These are phyloP conservation scores for Pinguiococcus pyrenoidosus DNA, from an alignment of 108 stramenopile genomes.

Conservation along the genomic window DNA sequence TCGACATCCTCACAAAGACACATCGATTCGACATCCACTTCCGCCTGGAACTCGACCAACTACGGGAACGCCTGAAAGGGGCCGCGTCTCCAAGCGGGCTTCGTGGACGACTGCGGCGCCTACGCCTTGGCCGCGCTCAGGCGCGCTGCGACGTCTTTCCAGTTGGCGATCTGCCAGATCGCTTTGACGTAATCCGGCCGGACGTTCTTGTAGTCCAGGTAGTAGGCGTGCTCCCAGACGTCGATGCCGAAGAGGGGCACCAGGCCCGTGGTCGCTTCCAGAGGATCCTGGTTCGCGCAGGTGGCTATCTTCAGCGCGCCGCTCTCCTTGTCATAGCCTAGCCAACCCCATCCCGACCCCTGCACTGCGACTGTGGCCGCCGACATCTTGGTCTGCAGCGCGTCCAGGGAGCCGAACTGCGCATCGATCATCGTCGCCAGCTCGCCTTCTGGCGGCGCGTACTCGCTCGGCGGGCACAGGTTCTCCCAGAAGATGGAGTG, in stretches of 20 bases:
- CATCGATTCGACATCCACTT: no score
- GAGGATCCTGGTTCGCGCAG: slow-evolving; percentile 89
- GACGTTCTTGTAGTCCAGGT: slow-evolving; percentile 95
- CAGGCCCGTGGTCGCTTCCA: slow-evolving; percentile 89
- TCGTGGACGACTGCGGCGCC: no score
- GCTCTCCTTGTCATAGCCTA: slow-evolving; percentile 59
- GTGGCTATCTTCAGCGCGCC: slow-evolving; percentile 57
- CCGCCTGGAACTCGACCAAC: no score
- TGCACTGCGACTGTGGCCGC: slow-evolving; percentile 64
- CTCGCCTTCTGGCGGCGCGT: slow-evolving; percentile 57
- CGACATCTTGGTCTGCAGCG: slow-evolving; percentile 31
- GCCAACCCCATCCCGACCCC: slow-evolving; percentile 98
- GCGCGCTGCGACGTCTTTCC: no score
- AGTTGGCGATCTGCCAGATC: slow-evolving; percentile 90
- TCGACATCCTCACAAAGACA: no score
- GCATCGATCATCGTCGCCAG: slow-evolving; percentile 55
- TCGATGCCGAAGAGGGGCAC: slow-evolving; percentile 93
- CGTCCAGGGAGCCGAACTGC: slow-evolving; percentile 66
- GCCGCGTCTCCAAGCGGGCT: no score
- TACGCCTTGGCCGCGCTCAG: no score
- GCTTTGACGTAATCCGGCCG: slow-evolving; percentile 87
- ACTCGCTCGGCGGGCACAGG: slow-evolving; percentile 69
- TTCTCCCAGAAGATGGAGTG: slow-evolving; percentile 97
- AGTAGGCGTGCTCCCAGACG: slow-evolving; percentile 96
- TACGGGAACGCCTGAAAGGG: no score